Evolutionary conservation across 345 rosid species (phyloP), one percentile per base, ranked within the genome.

Genomic region (Atalantia buxifolia): DNA sequence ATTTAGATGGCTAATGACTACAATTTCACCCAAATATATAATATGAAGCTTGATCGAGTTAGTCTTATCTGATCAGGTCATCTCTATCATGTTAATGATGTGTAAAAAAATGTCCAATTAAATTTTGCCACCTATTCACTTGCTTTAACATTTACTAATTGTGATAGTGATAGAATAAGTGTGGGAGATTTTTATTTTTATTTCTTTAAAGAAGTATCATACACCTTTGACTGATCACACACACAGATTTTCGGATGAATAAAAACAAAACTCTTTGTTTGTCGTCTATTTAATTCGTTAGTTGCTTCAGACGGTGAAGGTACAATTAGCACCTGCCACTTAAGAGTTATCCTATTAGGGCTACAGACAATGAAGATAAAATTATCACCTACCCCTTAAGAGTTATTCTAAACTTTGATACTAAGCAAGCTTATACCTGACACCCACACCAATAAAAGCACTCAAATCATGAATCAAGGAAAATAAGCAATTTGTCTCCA

Each of bases 351-450:
- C 56, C 10, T 4, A 53, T 53, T 6, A 53, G 57, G 33, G 1
- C 5, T n/a, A 7, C 9, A 1, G 71, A 33, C 61, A 30, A 63
- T 4, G 6, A 35, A 35, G 36, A 35, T 35, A 0, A 35, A 35
- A 56, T 18, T 36, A 31, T 38, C 5, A 66, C 40, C 66, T 66
- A 71, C 78, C 35, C 66, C 63, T 31, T 7, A 24, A 42, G 18
- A 1, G 5, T 45, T 45, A 18, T 67, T 60, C 10, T 55, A 48
- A 36, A 59, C 81, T 80, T 86, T 22, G 42, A 66, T 69, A 57
- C 24, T 36, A 83, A 86, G 85, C 80, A 79, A 77, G 27, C 72
- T 38, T 31, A 31, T 16, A 45, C 18, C 22, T 14, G 53, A 22
- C 14, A 42, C 30, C 59, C 19, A 66, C 73, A 56, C 45, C 83